Evolutionary conservation across 179 eudicot species (phyloP), one percentile per base, ranked within the genome.

Genomic region (Pouteria campechiana): DNA sequence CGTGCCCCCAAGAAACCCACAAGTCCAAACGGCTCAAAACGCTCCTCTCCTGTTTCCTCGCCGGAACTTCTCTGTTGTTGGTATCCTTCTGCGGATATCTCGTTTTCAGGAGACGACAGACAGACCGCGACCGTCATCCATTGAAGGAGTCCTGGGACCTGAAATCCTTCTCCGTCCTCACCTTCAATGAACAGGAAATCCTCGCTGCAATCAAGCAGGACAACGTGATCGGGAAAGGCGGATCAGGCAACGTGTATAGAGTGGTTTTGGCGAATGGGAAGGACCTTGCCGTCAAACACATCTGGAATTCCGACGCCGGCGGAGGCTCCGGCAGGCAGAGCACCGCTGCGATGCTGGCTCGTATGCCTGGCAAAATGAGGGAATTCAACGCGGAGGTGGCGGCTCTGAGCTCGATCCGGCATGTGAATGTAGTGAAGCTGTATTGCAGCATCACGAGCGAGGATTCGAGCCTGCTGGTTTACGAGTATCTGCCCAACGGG

Each of bases 191-290:
- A 58, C 84, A 70, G 37, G 87, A 90, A 48, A 70, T 90, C 50
- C 74, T 90, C 12, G 80, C 81, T 32, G 69, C 84, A 0, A 57
- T 90, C 48, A 74, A 76, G 58, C 70, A 77, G 8, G 94, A 82
- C 23, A 90, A 90, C 61, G 37, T 79, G 41, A 78, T 90, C 0
- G 98, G 95, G 24, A 90, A 90, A 76, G 98, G 98, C 1, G 98
- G 98, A 46, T 74, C 83, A 0, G 98, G 98, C 13, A 74, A 68
- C 23, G 98, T 86, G 8, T 90, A 90, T 50, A 75, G 67, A 33
- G 90, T 79, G 17, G 18, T 16, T 3, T 61, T 86, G 0, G 59
- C 64, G 19, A 81, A 86, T 24, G 86, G 79, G 4, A 60, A 55
- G 25, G 94, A 81, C 18, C 25, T 86, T 3, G 98, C 98, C 0